These are phyloP conservation scores for Endotrypanum monterogeii DNA, from an alignment of 208 protist species.

Conservation along the genomic window DNA sequence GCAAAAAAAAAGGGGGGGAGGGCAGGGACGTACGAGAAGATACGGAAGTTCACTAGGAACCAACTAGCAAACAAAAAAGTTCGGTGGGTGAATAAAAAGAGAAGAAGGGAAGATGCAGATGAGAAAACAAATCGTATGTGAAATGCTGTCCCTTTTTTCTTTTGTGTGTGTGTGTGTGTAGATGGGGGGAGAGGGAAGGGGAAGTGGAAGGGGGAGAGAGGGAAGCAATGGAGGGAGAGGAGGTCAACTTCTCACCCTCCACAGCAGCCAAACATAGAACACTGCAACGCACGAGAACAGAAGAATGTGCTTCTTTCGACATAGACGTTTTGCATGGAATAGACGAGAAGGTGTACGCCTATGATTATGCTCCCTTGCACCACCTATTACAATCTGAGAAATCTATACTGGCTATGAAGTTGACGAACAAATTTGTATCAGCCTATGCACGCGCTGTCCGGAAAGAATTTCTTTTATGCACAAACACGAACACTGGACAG, in stretches of 20 bases:
- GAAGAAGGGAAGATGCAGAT: too few species aligned
- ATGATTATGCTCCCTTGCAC: background rate
- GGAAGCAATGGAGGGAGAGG: too few species aligned
- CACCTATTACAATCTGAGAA: background rate
- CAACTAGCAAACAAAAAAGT: conserved; percentile 2
- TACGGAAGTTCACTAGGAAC: conserved; percentile 15
- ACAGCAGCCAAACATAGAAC: background rate
- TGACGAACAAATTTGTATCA: background rate
- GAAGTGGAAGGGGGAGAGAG: background rate
- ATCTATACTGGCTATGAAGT: background rate
- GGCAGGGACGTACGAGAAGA: conserved; percentile 9
- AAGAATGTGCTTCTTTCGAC: background rate
- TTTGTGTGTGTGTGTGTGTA: background rate
- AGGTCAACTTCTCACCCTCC: background rate
- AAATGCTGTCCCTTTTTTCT: background rate
- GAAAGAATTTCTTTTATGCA: background rate
- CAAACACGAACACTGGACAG: background rate
- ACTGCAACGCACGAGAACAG: background rate
- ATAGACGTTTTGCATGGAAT: background rate
- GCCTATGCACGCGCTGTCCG: background rate
- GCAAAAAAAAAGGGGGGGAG: background rate
- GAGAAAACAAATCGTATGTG: too few species aligned
- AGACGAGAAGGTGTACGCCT: background rate
- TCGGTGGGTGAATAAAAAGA: too few species aligned
- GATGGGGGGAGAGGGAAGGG: background rate